A percentile compares a stretch with the other conserved stretches of the same genome.
phyloP scores from a whole-genome alignment of 306 rosid genomes.

The Cucurbita argyrosperma region DNA sequence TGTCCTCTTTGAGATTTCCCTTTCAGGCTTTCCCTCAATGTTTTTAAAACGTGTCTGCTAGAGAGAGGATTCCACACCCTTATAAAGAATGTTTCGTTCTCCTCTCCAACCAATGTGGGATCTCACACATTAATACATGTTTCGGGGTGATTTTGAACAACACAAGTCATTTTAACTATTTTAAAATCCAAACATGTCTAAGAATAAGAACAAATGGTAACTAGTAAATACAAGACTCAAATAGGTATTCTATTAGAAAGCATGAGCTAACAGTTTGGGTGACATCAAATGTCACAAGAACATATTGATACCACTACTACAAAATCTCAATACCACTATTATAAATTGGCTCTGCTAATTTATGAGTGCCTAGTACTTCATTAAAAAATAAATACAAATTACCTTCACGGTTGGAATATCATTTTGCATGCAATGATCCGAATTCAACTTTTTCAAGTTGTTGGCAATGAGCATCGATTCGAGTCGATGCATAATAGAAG shows the following conservation, averaged over 20 bases:
- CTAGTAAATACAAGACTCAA: neutral
- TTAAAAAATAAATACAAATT: neutral
- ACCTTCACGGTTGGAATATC: constrained; percentile 53
- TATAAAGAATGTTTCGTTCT: no score
- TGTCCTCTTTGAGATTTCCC: no score
- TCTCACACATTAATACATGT: no score
- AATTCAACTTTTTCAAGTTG: constrained; percentile 43
- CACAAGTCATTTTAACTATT: no score
- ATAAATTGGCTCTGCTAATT: neutral
- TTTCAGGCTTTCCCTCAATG: no score
- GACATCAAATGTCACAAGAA: neutral
- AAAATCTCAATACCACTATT: neutral
- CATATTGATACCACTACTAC: neutral
- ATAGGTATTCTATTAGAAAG: neutral
- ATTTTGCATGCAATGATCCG: constrained; percentile 40
- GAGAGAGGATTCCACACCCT: no score
- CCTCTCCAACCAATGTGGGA: no score
- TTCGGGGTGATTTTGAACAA: no score
- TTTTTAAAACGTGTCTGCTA: no score
- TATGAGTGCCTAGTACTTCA: neutral
- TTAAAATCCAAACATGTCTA: neutral
- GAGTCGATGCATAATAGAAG: constrained; percentile 66
- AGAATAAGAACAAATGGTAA: neutral
- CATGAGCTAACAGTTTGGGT: neutral
- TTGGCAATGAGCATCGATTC: constrained; percentile 53